A percentile compares a stretch with the other conserved stretches of the same genome.
phyloP scores from a whole-genome alignment of 129 eudicot genomes.

The Sambucus nigra region DNA sequence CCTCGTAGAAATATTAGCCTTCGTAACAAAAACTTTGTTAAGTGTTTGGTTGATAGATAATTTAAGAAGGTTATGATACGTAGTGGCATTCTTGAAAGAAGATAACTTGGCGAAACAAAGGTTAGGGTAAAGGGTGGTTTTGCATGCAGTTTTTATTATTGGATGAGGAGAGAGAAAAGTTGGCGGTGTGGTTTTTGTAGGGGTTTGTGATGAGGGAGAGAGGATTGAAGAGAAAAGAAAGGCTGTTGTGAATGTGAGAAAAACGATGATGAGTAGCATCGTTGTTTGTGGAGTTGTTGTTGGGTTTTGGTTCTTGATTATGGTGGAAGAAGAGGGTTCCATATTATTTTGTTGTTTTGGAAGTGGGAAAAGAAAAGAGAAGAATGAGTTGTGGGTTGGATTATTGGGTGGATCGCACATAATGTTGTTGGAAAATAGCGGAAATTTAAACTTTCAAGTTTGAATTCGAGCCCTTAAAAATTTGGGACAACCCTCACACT shows the following conservation, averaged over 20 bases:
- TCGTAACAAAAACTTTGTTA: constrained; percentile 20
- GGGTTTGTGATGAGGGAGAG: constrained; percentile 12
- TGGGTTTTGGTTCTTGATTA: background rate
- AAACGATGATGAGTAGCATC: background rate
- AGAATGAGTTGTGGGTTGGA: too few relatives aligned
- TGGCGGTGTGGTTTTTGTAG: constrained; percentile 12
- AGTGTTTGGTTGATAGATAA: constrained; percentile 36
- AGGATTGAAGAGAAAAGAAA: constrained; percentile 5
- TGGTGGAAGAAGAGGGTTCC: too few relatives aligned
- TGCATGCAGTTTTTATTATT: constrained; percentile 53
- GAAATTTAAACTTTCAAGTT: too few relatives aligned
- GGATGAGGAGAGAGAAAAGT: constrained; percentile 10
- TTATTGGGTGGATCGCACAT: too few relatives aligned
- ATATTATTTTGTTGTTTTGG: too few relatives aligned
- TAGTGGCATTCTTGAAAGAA: constrained; percentile 13
- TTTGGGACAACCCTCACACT: too few relatives aligned
- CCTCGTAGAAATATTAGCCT: constrained; percentile 8
- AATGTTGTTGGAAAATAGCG: too few relatives aligned
- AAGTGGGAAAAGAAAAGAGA: too few relatives aligned
- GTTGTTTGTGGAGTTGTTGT: background rate
- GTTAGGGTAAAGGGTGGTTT: constrained; percentile 47
- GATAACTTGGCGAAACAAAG: constrained; percentile 47
- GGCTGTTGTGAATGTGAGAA: constrained; percentile 3
- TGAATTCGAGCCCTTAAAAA: too few relatives aligned
- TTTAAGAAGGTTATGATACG: constrained; percentile 25